A percentile compares a stretch with the other conserved stretches of the same genome.
Evolutionary conservation across 352 stramenopile genomes (phyloP).

Genomic region (Thalassiosira mediterranea): DNA sequence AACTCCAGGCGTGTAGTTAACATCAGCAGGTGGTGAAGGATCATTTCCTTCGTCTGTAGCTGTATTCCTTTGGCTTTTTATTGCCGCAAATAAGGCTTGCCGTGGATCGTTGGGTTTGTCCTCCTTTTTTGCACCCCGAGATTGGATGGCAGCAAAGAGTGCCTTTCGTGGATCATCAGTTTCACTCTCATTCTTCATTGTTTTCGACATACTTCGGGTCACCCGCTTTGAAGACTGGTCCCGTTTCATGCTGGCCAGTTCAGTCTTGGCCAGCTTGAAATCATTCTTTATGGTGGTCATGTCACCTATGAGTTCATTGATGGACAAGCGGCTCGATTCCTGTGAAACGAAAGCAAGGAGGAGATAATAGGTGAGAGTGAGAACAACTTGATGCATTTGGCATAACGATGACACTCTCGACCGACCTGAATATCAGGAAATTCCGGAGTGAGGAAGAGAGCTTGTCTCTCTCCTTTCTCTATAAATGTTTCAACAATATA

Average conservation of each 20-base stretch:
- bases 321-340: conserved; percentile 67
- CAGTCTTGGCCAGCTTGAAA: conserved; percentile 67
- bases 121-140: conserved; percentile 17
- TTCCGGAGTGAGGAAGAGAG: conserved; percentile 66
- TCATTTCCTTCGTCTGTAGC: conserved; percentile 9
- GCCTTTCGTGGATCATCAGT: conserved; percentile 51
- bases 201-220: conserved; percentile 34
- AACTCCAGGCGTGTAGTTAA: conserved; percentile 45
- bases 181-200: conserved; percentile 26
- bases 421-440: conserved; percentile 69
- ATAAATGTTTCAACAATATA: conserved; percentile 84
- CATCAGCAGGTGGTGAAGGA: conserved; percentile 10
- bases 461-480: conserved; percentile 64
- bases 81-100: conserved; percentile 48
- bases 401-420: conserved; percentile 1
- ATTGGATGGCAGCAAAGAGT: conserved; percentile 55
- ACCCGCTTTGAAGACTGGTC: conserved; percentile 55
- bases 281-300: conserved; percentile 56
- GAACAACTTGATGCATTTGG: not conserved
- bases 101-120: conserved; percentile 22
- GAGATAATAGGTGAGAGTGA: not conserved
- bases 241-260: conserved; percentile 66
- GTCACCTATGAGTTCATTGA: conserved; percentile 71
- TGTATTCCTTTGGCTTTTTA: conserved; percentile 49
- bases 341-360: conserved; percentile 26